phyloP scores from a whole-genome alignment of 148 eudicot species.

The Spergularia marina region DNA sequence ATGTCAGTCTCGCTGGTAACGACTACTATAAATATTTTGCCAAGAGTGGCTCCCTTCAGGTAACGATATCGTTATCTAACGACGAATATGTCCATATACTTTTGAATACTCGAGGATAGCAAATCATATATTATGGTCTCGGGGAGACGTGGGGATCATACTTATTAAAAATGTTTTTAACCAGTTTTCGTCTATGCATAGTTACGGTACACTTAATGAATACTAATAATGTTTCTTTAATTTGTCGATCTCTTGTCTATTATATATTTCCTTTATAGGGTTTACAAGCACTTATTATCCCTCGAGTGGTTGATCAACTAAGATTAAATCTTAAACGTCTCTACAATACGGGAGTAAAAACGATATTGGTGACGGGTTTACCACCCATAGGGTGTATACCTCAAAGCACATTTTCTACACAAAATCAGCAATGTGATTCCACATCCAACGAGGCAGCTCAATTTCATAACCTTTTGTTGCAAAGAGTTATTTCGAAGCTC shows the following conservation, averaged over 20 bases:
- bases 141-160: no score
- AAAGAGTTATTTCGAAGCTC: constrained; percentile 21
- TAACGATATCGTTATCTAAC: neutral
- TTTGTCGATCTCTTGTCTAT: no score
- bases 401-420: constrained; percentile 24
- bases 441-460: constrained; percentile 17
- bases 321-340: constrained; percentile 45
- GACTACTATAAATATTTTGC: constrained; percentile 50
- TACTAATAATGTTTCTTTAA: no score
- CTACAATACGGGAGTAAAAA: constrained; percentile 46
- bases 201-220: no score
- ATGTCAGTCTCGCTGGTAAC: constrained; percentile 63
- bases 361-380: constrained; percentile 52
- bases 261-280: constrained; percentile 34
- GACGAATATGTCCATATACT: neutral
- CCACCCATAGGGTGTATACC: constrained; percentile 84
- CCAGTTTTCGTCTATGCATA: no score
- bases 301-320: constrained; percentile 50
- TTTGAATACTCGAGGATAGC: no score
- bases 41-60: constrained; percentile 35
- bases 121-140: no score
- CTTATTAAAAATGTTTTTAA: no score
- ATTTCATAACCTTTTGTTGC: constrained; percentile 30
- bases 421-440: constrained; percentile 40
- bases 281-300: constrained; percentile 42